Conservation (phyloP, 352 stramenopile genomes). For the Phytophthora idaei region DNA sequence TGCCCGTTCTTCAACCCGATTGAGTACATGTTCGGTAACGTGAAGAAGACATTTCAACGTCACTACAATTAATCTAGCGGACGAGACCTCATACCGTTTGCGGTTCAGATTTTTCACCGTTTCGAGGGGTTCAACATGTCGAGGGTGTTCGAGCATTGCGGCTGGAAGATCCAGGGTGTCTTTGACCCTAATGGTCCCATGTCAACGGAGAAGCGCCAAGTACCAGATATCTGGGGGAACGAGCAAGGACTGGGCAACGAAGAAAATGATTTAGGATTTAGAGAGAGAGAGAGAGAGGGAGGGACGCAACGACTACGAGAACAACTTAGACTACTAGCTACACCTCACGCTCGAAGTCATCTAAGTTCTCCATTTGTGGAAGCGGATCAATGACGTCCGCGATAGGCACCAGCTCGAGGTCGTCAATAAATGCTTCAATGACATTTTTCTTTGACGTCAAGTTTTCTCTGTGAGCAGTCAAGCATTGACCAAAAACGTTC, state of each 20-base stretch:
- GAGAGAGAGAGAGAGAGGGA: background rate
- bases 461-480: background rate
- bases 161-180: background rate
- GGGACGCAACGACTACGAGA: background rate
- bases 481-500: background rate
- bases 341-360: background rate
- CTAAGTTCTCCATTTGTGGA: background rate
- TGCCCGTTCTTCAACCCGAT: background rate
- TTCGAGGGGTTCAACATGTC: background rate
- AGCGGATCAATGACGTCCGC: background rate
- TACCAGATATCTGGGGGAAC: background rate
- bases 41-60: background rate
- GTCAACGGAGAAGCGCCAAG: background rate
- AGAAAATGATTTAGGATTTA: background rate
- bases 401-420: background rate
- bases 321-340: background rate
- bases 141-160: background rate
- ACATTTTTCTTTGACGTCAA: background rate
- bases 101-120: background rate
- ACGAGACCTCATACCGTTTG: background rate
- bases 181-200: background rate
- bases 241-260: background rate
- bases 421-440: background rate
- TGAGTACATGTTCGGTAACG: background rate
- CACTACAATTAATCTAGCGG: background rate